Evolutionary conservation across 768 basidiomycete genomes (phyloP), one percentile per base, ranked within the genome.

Genomic region (Favolaschia claudopus): DNA sequence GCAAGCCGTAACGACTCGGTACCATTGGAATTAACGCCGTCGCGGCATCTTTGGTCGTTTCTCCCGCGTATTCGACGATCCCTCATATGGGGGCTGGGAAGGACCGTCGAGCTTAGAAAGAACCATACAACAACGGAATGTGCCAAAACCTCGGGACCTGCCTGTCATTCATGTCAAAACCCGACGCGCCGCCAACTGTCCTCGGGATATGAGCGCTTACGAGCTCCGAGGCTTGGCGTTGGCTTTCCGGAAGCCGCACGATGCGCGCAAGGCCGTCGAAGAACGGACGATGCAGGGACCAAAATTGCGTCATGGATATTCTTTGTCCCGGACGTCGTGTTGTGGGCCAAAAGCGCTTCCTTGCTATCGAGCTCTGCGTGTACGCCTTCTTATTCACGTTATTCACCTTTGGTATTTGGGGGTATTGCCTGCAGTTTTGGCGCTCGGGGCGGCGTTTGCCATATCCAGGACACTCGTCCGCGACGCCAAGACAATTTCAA

Each of bases 361-460:
- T 99, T 95, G 2, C 96, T 96, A 73, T 97, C 97, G 22, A 99
- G 86, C 74, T 99, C 97, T 33, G 97, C 96, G 68, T 99, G 97
- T 47, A n/a, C n/a, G n/a, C n/a, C n/a, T n/a, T n/a, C n/a, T n/a
- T n/a, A n/a, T n/a, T n/a, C 96, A 84, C 10, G 96, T 99, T 54
- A 22, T 38, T 48, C 52, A 60, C 20, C 25, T n/a, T n/a, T n/a
- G n/a, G n/a, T n/a, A n/a, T n/a, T n/a, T n/a, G n/a, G n/a, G n/a
- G n/a, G n/a, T n/a, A n/a, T n/a, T n/a, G n/a, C n/a, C n/a, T n/a
- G n/a, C n/a, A n/a, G n/a, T n/a, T n/a, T n/a, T n/a, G n/a, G n/a
- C n/a, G n/a, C n/a, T n/a, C n/a, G n/a, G n/a, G n/a, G n/a, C n/a
- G n/a, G n/a, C n/a, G n/a, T n/a, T n/a, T n/a, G n/a, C n/a, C n/a